Evolutionary conservation across 495 filamentous ascomycete genomes (phyloP).

Genomic region (Paragyromitra xinjiangensis): DNA sequence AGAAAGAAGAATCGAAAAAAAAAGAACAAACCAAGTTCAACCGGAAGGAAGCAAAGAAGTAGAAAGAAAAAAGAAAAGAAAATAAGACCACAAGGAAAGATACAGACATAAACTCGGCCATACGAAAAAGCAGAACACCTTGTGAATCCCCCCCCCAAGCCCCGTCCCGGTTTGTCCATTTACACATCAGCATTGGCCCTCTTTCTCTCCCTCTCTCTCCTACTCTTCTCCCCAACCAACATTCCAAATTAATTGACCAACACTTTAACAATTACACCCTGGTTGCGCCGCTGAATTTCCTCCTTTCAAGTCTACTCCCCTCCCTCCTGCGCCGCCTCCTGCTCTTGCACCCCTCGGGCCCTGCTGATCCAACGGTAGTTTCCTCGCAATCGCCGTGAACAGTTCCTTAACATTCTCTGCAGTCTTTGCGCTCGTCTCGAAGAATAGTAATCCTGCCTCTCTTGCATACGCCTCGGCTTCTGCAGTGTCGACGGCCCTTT

Average conservation of each 20-base stretch:
- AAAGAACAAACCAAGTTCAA: conserved; percentile 52
- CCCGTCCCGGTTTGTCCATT: conserved; percentile 47
- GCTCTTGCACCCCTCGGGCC: conserved; percentile 82
- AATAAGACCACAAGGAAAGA: conserved; percentile 41
- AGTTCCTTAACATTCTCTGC: conserved; percentile 93
- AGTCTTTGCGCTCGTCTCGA: conserved; percentile 97
- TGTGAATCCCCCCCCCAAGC: conserved; percentile 47
- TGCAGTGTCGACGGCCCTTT: conserved; percentile 84
- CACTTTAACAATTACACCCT: conserved; percentile 58
- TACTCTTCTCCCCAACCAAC: conserved; percentile 25
- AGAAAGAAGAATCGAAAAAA: conserved; percentile 57
- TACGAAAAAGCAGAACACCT: conserved; percentile 57
- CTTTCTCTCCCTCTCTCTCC: conserved; percentile 44
- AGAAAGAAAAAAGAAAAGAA: conserved; percentile 7
- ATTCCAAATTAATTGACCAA: conserved; percentile 20
- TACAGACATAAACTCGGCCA: conserved; percentile 58
- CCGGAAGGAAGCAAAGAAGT: conserved; percentile 44
- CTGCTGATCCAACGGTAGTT: conserved; percentile 92
- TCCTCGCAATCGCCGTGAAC: conserved; percentile 98
- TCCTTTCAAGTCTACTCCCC: conserved; percentile 56
- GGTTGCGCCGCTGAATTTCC: conserved; percentile 51
- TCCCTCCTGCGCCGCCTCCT: conserved; percentile 63
- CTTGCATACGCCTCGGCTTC: conserved; percentile 95
- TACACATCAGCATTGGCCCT: conserved; percentile 39
- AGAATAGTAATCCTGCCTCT: conserved; percentile 93